Evolutionary conservation across 2,329 filamentous ascomycete species (phyloP).

Genomic region (Hypoxylon sp.): DNA sequence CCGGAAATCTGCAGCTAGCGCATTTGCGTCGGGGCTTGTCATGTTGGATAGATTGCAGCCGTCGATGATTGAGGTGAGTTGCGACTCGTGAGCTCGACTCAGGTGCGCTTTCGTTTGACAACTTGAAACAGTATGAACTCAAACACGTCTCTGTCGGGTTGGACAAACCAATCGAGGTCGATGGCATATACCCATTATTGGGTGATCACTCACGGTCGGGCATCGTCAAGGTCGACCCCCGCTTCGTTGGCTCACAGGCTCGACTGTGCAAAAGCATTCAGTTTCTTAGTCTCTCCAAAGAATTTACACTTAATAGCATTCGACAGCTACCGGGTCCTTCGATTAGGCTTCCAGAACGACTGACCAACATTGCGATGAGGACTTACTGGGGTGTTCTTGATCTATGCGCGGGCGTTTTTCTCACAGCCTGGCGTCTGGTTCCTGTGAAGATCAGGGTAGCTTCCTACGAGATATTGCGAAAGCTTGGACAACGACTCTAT

Average conservation of each 20-base stretch:
- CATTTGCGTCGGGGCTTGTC: conserved; percentile 43
- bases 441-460: conserved; percentile 35
- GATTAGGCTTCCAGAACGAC: not conserved
- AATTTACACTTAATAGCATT: conserved; percentile 20
- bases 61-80: conserved; percentile 49
- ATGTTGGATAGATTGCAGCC: conserved; percentile 42
- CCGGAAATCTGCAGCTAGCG: conserved; percentile 42
- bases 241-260: conserved; percentile 49
- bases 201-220: conserved; percentile 50
- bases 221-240: conserved; percentile 46
- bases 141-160: conserved; percentile 12
- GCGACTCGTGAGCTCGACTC: not conserved
- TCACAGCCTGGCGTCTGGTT: conserved; percentile 39
- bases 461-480: conserved; percentile 38
- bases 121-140: conserved; percentile 37
- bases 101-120: conserved; percentile 5
- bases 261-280: conserved; percentile 46
- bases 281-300: conserved; percentile 41
- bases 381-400: conserved; percentile 2
- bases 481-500: conserved; percentile 41
- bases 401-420: conserved; percentile 24
- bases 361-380: not conserved
- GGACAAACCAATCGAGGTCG: conserved; percentile 36
- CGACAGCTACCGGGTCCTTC: conserved; percentile 1
- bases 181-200: conserved; percentile 45